Evolutionary conservation across 1,139 yeast species (phyloP), one percentile per base, ranked within the genome.

Genomic region (Trichomonascaceae sp.): DNA sequence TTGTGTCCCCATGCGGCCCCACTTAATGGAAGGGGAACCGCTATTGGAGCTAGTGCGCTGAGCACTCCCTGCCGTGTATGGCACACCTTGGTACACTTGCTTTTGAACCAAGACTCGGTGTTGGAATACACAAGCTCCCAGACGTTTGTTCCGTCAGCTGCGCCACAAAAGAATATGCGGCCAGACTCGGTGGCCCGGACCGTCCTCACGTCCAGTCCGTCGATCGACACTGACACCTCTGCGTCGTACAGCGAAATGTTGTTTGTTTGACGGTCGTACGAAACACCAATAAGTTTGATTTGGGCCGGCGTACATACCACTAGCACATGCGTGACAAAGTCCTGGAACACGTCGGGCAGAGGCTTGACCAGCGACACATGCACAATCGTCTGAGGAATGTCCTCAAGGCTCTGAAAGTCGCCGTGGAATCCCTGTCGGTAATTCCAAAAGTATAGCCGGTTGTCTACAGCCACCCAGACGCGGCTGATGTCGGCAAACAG

Each of bases 91-190:
- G 74, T 76, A 51, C 94, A 82, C 47, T 76, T 78, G 50, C 81
- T 79, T 42, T 77, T 74, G 51, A 84, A 84, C 80, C 95, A 89
- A 33, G 84, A 78, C 31, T 87, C 89, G 26, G 79, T 73, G 43
- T 76, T 79, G n/a, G 87, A 71, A 52, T 92, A 92, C 40, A 74
- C 76, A 37, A 89, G 64, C 51, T 84, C 85, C 94, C 96, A 89
- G 32, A 92, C 66, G 46, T 87, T 76, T 30, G 70, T 62, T 2
- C 89, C 93, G 45, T 81, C 85, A 14, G 77, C 42, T 66, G 41
- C 70, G 65, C 94, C 93, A 14, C 80, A 67, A 53, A 92, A 82
- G 52, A 80, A 84, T 5, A 92, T 72, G 37, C 92, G 87, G 32
- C 85, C 80, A 0, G 89, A 74, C 29, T 62, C 59, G 17, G 72